Percentiles rank a stretch among this genome's conserved stretches.
Conservation (phyloP, 2,329 filamentous ascomycete genomes). For the Epichloe gansuensis region DNA sequence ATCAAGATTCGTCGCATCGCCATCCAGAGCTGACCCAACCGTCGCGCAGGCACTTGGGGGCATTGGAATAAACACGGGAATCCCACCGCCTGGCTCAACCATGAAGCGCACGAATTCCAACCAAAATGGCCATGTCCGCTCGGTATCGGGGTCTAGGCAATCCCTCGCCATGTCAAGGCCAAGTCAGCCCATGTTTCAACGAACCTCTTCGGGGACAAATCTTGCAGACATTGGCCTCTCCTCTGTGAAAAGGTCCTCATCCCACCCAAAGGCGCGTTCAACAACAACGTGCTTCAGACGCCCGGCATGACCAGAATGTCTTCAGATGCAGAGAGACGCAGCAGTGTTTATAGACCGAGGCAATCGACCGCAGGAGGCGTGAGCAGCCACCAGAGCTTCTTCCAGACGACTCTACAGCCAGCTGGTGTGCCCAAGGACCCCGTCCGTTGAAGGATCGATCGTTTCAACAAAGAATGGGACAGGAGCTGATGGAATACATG, state of each 20-base stretch:
- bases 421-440: slow-evolving; percentile 75
- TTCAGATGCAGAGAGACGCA: slow-evolving; percentile 51
- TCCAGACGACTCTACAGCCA: slow-evolving; percentile 71
- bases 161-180: slow-evolving; percentile 76
- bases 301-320: slow-evolving; percentile 41
- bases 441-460: slow-evolving; percentile 71
- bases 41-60: slow-evolving; percentile 64
- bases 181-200: slow-evolving; percentile 76
- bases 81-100: slow-evolving; percentile 83
- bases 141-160: slow-evolving; percentile 70
- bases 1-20: slow-evolving; percentile 9
- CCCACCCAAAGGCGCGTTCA: slow-evolving; percentile 50
- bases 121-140: slow-evolving; percentile 65
- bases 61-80: slow-evolving; percentile 69
- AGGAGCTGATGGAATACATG: slow-evolving; percentile 85
- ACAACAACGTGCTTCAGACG: slow-evolving; percentile 24
- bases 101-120: slow-evolving; percentile 81
- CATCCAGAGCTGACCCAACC: not conserved
- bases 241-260: slow-evolving; percentile 72
- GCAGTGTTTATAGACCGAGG: slow-evolving; percentile 68
- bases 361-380: slow-evolving; percentile 56
- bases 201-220: slow-evolving; percentile 72
- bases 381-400: slow-evolving; percentile 75
- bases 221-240: slow-evolving; percentile 69
- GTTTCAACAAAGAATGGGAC: slow-evolving; percentile 71